Evolutionary conservation across 371 early-diverging fungal genomes (phyloP).

Genomic region (Rhizomucor pusillus): DNA sequence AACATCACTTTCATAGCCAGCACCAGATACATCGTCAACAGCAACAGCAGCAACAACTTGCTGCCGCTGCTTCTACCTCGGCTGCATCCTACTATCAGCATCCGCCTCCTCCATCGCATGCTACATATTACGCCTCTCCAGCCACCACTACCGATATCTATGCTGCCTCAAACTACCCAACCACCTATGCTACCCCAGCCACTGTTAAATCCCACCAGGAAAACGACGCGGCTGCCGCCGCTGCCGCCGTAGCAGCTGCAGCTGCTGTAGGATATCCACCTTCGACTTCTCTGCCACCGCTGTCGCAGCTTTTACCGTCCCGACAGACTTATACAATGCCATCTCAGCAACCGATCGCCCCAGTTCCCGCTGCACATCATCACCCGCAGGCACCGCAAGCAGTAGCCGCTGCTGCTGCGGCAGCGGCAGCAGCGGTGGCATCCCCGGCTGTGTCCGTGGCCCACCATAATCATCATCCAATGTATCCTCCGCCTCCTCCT

Average conservation of each 20-base stretch:
- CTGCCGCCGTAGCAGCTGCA: conserved; percentile 26
- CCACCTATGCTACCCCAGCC: background rate
- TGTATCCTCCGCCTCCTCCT: conserved; percentile 17
- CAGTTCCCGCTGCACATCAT: conserved; percentile 4
- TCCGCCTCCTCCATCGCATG: background rate
- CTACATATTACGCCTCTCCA: background rate
- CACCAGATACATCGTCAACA: too few relatives aligned
- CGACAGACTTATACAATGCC: conserved; percentile 2
- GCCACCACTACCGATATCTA: background rate
- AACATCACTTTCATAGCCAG: background rate
- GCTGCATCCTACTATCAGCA: background rate
- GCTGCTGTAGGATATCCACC: conserved; percentile 22
- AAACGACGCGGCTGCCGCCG: conserved; percentile 2
- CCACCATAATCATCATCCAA: conserved; percentile 14
- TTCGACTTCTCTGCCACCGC: conserved; percentile 39
- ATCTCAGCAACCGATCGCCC: conserved; percentile 3
- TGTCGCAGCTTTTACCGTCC: conserved; percentile 40
- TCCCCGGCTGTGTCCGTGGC: conserved; percentile 1
- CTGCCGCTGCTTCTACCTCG: background rate
- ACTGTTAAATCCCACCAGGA: too few relatives aligned
- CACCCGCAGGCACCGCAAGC: conserved; percentile 8
- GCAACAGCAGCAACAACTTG: background rate
- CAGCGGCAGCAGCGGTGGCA: conserved; percentile 8
- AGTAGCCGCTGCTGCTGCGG: background rate
- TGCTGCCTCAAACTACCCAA: background rate